A percentile compares a stretch with the other conserved stretches of the same genome.
Conservation (phyloP, 2,329 filamentous ascomycete species). For the Diaporthe capsici region DNA sequence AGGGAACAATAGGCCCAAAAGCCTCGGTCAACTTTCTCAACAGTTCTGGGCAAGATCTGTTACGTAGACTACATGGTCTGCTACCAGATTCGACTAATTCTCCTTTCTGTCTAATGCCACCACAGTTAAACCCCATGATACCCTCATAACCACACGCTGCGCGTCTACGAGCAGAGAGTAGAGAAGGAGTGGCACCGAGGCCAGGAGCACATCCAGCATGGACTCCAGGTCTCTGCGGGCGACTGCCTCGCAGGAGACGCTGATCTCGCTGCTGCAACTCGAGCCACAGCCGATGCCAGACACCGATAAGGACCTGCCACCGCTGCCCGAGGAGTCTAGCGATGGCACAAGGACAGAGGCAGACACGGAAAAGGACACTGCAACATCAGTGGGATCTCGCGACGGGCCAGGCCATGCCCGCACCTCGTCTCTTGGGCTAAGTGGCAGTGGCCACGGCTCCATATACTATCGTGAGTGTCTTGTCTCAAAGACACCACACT, state of each 20-base stretch:
- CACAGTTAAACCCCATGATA: not conserved
- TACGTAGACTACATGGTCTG: not conserved
- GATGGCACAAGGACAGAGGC: conserved; percentile 25
- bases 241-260: conserved; percentile 65
- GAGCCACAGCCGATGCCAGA: conserved; percentile 83
- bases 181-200: conserved; percentile 42
- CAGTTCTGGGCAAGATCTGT: not conserved
- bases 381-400: conserved; percentile 24
- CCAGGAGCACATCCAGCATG: conserved; percentile 45
- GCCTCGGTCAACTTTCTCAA: conserved; percentile 30
- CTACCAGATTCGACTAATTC: not conserved
- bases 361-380: not conserved
- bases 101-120: not conserved
- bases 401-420: conserved; percentile 44
- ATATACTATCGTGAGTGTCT: conserved; percentile 80
- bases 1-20: not conserved
- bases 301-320: conserved; percentile 62
- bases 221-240: conserved; percentile 53
- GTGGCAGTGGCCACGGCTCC: conserved; percentile 73
- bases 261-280: conserved; percentile 80
- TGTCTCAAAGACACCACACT: not conserved
- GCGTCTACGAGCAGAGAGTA: not conserved
- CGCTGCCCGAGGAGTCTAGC: conserved; percentile 53
- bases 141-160: not conserved
- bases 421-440: conserved; percentile 68